Percentiles rank a stretch among this genome's conserved stretches.
Evolutionary conservation across 306 rosid species (phyloP).

Genomic region (Lagenaria siceraria): DNA sequence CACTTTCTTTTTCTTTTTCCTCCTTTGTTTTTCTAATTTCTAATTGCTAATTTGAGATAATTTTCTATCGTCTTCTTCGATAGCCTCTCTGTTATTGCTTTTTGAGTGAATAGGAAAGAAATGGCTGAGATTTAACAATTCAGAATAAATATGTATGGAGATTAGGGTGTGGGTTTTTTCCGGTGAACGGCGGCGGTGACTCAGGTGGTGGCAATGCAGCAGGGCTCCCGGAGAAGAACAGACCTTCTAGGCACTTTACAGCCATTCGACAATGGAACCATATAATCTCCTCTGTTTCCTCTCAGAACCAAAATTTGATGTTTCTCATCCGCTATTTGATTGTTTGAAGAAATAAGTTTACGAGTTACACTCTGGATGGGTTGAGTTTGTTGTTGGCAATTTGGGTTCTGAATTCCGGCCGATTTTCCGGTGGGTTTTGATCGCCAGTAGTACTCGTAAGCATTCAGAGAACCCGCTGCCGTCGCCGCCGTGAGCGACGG

Average conservation of each 20-base stretch:
- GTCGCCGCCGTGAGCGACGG: slow-evolving; percentile 8
- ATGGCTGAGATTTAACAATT: neutral
- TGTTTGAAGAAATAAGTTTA: slow-evolving; percentile 17
- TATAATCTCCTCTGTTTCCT: slow-evolving; percentile 59
- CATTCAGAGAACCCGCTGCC: slow-evolving; percentile 36
- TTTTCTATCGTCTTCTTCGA: neutral
- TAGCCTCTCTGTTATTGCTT: slow-evolving; percentile 2
- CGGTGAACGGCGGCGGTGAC: neutral
- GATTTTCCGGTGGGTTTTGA: slow-evolving; percentile 24
- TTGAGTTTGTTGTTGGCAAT: slow-evolving; percentile 10
- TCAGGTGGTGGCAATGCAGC: slow-evolving; percentile 87
- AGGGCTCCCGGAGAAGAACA: slow-evolving; percentile 54
- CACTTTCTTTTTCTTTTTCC: neutral
- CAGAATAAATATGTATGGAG: neutral
- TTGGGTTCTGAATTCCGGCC: slow-evolving; percentile 11
- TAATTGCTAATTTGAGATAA: neutral
- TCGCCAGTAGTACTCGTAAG: slow-evolving; percentile 62
- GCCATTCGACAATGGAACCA: slow-evolving; percentile 40
- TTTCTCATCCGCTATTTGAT: slow-evolving; percentile 19
- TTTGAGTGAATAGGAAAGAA: neutral
- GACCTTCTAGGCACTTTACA: slow-evolving; percentile 74
- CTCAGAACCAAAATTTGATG: slow-evolving; percentile 33
- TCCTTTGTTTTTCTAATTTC: neutral
- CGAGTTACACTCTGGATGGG: slow-evolving; percentile 4
- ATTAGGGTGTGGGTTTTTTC: neutral